Evolutionary conservation across 2,329 filamentous ascomycete genomes (phyloP).

Genomic region (Neonectria hederae): DNA sequence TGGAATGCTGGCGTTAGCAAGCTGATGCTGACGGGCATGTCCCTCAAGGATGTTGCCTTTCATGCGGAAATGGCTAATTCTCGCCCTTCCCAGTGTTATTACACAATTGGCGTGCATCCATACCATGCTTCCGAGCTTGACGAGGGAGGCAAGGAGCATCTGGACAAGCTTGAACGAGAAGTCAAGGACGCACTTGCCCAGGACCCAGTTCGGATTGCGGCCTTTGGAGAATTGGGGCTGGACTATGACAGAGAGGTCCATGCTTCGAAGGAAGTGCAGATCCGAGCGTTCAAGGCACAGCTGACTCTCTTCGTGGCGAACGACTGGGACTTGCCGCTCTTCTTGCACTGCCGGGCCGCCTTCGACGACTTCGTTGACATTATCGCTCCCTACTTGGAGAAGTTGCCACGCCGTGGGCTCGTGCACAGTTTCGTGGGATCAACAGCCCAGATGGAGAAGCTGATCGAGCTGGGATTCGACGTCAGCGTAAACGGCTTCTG

Average conservation of each 20-base stretch:
- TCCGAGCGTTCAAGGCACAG: slow-evolving; percentile 37
- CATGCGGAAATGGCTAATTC: slow-evolving; percentile 44
- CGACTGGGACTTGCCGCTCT: slow-evolving; percentile 38
- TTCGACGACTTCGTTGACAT: slow-evolving; percentile 46
- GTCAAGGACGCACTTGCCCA: slow-evolving; percentile 40
- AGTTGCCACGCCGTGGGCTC: slow-evolving; percentile 35
- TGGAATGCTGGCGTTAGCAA: slow-evolving; percentile 53
- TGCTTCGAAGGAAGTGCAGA: slow-evolving; percentile 49
- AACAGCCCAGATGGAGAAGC: slow-evolving; percentile 38
- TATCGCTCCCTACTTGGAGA: slow-evolving; percentile 50
- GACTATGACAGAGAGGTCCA: slow-evolving; percentile 59
- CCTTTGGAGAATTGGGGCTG: slow-evolving; percentile 60
- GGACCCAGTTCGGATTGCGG: slow-evolving; percentile 47
- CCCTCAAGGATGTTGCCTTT: slow-evolving; percentile 41
- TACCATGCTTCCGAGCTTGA: slow-evolving; percentile 59
- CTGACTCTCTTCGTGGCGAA: slow-evolving; percentile 40
- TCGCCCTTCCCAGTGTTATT: slow-evolving; percentile 48
- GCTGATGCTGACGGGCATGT: slow-evolving; percentile 54
- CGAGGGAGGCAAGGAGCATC: slow-evolving; percentile 37
- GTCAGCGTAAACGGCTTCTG: slow-evolving; percentile 59
- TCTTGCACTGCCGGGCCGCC: slow-evolving; percentile 40
- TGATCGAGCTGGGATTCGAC: slow-evolving; percentile 35
- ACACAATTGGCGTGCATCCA: slow-evolving; percentile 61
- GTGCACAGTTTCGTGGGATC: slow-evolving; percentile 43
- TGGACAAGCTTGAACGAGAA: slow-evolving; percentile 35